phyloP scores from a whole-genome alignment of 2,329 filamentous ascomycete species.

The Scorias spongiosa region DNA sequence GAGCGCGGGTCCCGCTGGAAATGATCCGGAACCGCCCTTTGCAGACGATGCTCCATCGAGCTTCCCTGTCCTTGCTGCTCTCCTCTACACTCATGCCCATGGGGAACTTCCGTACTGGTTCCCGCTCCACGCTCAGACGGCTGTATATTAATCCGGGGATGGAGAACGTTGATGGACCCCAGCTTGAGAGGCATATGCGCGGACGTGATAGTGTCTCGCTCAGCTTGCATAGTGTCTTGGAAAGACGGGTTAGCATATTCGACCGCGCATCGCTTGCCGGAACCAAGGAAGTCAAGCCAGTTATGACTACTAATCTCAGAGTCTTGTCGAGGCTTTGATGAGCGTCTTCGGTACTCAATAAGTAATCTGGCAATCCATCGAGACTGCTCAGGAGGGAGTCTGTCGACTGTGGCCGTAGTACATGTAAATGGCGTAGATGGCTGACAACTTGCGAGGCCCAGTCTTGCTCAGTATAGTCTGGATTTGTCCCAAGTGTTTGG shows the following conservation, averaged over 20 bases:
- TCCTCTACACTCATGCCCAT: conserved; percentile 23
- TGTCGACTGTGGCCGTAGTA: conserved; percentile 41
- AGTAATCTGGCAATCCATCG: conserved; percentile 29
- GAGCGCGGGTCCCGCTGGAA: not conserved
- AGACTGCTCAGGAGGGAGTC: conserved; percentile 36
- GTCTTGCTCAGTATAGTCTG: conserved; percentile 7
- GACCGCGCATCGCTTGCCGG: not conserved
- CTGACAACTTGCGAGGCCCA: conserved; percentile 17
- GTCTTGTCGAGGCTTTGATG: conserved; percentile 33
- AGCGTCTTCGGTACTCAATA: conserved; percentile 26
- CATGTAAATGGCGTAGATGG: conserved; percentile 39
- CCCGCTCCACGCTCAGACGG: conserved; percentile 20
- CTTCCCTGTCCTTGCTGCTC: conserved; percentile 19
- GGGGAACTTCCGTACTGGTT: conserved; percentile 22
- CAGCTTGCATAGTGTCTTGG: conserved; percentile 10
- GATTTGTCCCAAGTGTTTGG: conserved; percentile 1
- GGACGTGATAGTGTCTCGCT: not conserved
- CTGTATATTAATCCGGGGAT: too few relatives aligned
- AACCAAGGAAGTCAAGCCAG: conserved; percentile 15
- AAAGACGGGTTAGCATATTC: not conserved
- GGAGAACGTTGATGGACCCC: too few relatives aligned
- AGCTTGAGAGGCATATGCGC: too few relatives aligned
- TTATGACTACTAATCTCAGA: conserved; percentile 32
- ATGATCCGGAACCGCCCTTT: conserved; percentile 18
- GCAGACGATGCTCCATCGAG: conserved; percentile 22